phyloP scores from a whole-genome alignment of 805 yeast genomes.

The Saccharomyces eubayanus region DNA sequence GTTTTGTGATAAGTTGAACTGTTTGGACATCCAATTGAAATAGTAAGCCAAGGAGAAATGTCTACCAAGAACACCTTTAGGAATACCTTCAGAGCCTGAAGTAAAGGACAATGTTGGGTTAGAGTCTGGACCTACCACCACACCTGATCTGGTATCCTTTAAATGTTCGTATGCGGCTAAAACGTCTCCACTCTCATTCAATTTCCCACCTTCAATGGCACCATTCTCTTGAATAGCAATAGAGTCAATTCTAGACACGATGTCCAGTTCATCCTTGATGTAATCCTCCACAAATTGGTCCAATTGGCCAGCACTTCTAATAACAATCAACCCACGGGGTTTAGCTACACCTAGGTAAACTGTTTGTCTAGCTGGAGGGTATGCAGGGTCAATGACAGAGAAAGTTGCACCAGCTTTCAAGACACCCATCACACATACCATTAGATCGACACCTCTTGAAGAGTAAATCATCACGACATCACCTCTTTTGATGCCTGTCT shows the following conservation, averaged over 20 bases:
- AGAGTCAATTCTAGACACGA: conserved; percentile 66
- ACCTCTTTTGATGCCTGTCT: conserved; percentile 76
- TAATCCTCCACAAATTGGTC: conserved; percentile 73
- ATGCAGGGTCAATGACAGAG: conserved; percentile 97
- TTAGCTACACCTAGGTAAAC: conserved; percentile 87
- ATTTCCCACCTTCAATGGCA: conserved; percentile 45
- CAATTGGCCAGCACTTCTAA: conserved; percentile 81
- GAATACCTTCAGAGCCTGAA: conserved; percentile 96
- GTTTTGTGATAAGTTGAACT: conserved; percentile 63
- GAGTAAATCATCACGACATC: conserved; percentile 98
- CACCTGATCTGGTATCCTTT: conserved; percentile 64
- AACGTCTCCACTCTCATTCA: conserved; percentile 37
- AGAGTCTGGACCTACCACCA: conserved; percentile 92
- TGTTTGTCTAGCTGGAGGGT: conserved; percentile 96
- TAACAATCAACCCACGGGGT: conserved; percentile 84
- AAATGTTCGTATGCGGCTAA: conserved; percentile 39
- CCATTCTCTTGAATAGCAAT: conserved; percentile 76
- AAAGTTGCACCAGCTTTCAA: conserved; percentile 98
- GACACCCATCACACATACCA: conserved; percentile 96
- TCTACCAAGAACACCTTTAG: conserved; percentile 97
- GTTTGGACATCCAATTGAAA: conserved; percentile 96
- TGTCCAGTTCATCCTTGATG: conserved; percentile 61
- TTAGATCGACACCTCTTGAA: conserved; percentile 91
- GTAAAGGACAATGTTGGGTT: conserved; percentile 96
- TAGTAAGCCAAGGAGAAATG: conserved; percentile 95